Base-by-base conservation (phyloP, 2,329 filamentous ascomycete genomes). In the Botrytis paeoniae region DNA sequence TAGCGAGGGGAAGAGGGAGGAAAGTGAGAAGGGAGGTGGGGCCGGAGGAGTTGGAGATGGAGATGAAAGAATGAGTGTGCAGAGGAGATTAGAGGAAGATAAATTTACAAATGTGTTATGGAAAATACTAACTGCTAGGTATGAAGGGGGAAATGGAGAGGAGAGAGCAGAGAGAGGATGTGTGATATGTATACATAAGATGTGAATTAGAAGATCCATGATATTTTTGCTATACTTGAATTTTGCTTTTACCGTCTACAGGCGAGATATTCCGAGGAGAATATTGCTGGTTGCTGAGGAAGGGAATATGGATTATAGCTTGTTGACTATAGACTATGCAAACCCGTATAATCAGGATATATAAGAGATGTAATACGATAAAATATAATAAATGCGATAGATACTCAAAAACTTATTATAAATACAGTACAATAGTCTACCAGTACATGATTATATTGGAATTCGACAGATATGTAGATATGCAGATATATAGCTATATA, bases 151-250 rank as follows among this genome's bases (percentile, higher is more conserved):
- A 8, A 29, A 2, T 18, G 7, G 51, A 9, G n/a, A 4, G 7
- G 14, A 32, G 51, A 8, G n/a, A 7, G 25, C 2, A n/a, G n/a
- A 54, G 51, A 18, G n/a, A 57, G 3, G n/a, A 57, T 29, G 14
- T 57, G 7, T 32, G 8, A 54, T 16, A 18, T 29, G 1, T 18
- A 57, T 9, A n/a, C 2, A 1, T 9, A 8, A 5, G 22, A 51
- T n/a, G 4, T 14, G 4, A 14, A 51, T n/a, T 14, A 1, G 0
- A 51, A 10, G 2, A 51, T 1, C 1, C 25, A 51, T 3, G 1
- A 14, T 14, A 12, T 5, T 14, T 6, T 3, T 14, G 10, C 48
- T 51, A 51, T 14, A 14, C 10, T 0, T 6, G 12, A 14, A 22
- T 51, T 51, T 51, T n/a, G 12, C 2, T 16, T 29, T 25, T 3